Evolutionary conservation across 305 asterid genomes (phyloP).

Genomic region (Fraxinus velutina): DNA sequence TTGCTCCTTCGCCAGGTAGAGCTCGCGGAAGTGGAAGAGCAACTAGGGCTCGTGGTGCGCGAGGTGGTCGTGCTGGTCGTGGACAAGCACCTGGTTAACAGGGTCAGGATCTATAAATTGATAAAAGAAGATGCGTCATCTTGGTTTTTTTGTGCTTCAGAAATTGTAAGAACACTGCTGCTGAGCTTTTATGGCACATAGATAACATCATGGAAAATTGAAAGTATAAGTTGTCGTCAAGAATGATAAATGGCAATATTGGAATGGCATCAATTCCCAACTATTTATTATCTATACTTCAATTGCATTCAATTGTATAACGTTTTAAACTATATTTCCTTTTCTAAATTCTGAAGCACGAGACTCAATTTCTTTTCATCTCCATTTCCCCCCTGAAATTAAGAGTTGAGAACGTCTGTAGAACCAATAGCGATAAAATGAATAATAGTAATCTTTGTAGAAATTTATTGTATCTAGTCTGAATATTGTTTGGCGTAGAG

Average conservation of each 20-base stretch:
- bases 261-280: not conserved
- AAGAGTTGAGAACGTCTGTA: not conserved
- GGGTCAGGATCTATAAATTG: not conserved
- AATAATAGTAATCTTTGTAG: not conserved
- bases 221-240: not conserved
- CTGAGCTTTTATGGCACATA: not conserved
- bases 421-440: not conserved
- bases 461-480: not conserved
- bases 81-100: constrained; percentile 54
- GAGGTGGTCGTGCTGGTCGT: constrained; percentile 59
- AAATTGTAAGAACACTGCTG: not conserved
- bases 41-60: constrained; percentile 54
- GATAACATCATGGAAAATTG: not conserved
- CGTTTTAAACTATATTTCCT: not conserved
- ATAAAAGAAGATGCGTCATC: not conserved
- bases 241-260: not conserved
- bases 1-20: constrained; percentile 44
- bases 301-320: not conserved
- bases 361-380: not conserved
- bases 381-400: not conserved
- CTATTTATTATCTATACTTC: not conserved
- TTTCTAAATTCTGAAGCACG: not conserved
- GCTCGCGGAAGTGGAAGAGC: constrained; percentile 66
- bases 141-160: not conserved
- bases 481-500: not conserved